phyloP scores from a whole-genome alignment of 164 flowering plant species.

The Chloranthus sessilifolius region DNA sequence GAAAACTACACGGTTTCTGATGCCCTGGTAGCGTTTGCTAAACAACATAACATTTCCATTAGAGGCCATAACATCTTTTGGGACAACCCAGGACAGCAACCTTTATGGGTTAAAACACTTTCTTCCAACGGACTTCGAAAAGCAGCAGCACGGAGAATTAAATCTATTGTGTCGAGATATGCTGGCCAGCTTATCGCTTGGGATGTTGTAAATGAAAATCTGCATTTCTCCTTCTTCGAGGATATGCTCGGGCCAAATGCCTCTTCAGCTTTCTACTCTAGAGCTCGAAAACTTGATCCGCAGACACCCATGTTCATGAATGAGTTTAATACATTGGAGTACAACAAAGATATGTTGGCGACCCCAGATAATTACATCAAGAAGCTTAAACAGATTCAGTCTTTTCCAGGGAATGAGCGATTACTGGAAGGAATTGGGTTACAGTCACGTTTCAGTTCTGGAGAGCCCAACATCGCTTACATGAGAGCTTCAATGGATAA shows the following conservation, averaged over 20 bases:
- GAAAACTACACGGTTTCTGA: conserved; percentile 59
- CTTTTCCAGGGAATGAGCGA: no score
- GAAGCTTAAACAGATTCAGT: conserved; percentile 36
- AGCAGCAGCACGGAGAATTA: conserved; percentile 32
- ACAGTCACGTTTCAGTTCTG: conserved; percentile 40
- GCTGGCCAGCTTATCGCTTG: conserved; percentile 52
- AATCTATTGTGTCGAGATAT: conserved; percentile 47
- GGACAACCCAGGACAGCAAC: conserved; percentile 47
- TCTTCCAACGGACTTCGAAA: conserved; percentile 6
- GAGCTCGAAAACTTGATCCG: conserved; percentile 25
- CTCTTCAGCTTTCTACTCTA: conserved; percentile 22
- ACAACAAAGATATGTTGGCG: conserved; percentile 22
- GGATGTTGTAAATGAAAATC: conserved; percentile 81
- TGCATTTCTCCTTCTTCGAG: conserved; percentile 57
- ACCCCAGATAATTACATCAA: conserved; percentile 36
- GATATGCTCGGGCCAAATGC: conserved; percentile 31
- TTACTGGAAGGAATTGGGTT: conserved; percentile 48
- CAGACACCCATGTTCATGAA: conserved; percentile 47
- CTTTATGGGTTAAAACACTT: conserved; percentile 35
- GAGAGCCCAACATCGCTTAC: conserved; percentile 58
- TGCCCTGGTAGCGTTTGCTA: conserved; percentile 42
- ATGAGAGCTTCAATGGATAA: conserved; percentile 59
- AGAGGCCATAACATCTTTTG: conserved; percentile 54
- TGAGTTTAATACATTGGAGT: conserved; percentile 66
- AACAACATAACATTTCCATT: conserved; percentile 28